phyloP scores from a whole-genome alignment of 805 yeast species.

The Candida maltosa region DNA sequence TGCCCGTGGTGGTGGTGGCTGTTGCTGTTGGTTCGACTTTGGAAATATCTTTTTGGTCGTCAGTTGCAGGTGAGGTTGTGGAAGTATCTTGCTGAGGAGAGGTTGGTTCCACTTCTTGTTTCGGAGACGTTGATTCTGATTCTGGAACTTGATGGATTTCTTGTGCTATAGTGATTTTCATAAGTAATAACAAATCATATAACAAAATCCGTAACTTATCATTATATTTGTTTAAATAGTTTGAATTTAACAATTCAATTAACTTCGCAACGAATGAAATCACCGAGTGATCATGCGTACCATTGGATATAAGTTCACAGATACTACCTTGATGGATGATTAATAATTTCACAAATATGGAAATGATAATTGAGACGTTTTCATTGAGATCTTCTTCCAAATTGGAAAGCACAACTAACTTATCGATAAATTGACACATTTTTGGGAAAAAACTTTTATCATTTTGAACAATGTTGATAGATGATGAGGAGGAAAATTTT shows the following conservation, averaged over 20 bases:
- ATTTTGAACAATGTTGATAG: slow-evolving; percentile 18
- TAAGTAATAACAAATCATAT: slow-evolving; percentile 55
- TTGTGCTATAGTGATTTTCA: slow-evolving; percentile 39
- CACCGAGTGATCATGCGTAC: slow-evolving; percentile 25
- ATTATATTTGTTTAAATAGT: slow-evolving; percentile 31
- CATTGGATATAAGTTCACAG: slow-evolving; percentile 42
- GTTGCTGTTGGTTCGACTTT: neutral
- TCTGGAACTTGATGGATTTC: slow-evolving; percentile 9
- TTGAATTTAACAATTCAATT: slow-evolving; percentile 42
- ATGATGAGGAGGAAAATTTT: slow-evolving; percentile 40
- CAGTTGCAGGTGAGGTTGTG: neutral
- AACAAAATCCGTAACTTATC: slow-evolving; percentile 53
- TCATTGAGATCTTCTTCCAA: slow-evolving; percentile 2
- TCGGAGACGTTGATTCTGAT: slow-evolving; percentile 6
- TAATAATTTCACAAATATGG: slow-evolving; percentile 52
- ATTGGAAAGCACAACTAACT: slow-evolving; percentile 15
- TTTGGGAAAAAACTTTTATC: slow-evolving; percentile 19
- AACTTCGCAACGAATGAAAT: slow-evolving; percentile 48
- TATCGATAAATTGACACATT: slow-evolving; percentile 17
- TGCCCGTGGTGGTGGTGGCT: slow-evolving; percentile 1
- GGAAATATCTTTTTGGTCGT: slow-evolving; percentile 1
- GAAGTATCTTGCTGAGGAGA: too few relatives aligned
- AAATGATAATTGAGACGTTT: slow-evolving; percentile 20
- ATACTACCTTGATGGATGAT: slow-evolving; percentile 54
- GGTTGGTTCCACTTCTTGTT: neutral